Conservation (phyloP, 2,329 filamentous ascomycete species). For the Arthrobotrys musiformis region DNA sequence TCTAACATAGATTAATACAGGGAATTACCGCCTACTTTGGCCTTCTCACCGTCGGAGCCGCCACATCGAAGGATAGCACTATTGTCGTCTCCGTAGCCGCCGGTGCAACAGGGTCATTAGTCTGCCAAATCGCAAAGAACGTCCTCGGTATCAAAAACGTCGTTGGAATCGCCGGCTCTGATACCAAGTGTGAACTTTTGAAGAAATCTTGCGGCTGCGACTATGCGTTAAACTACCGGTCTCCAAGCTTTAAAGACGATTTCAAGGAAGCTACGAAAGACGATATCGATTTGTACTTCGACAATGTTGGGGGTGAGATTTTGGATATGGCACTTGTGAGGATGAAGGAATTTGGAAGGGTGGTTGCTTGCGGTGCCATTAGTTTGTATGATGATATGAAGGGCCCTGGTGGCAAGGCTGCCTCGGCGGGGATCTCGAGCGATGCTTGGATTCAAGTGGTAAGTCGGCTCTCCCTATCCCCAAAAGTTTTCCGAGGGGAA, state of each 20-base stretch:
- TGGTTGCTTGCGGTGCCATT: constrained; percentile 65
- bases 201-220: constrained; percentile 67
- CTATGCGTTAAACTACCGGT: constrained; percentile 69
- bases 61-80: constrained; percentile 61
- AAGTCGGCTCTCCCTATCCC: neutral
- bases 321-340: constrained; percentile 65
- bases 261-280: constrained; percentile 65
- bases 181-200: constrained; percentile 68
- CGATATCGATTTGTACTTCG: constrained; percentile 68
- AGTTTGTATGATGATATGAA: constrained; percentile 63
- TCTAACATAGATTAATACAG: neutral
- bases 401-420: neutral
- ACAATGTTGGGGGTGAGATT: constrained; percentile 67
- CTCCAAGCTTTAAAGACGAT: constrained; percentile 65
- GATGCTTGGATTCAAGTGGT: constrained; percentile 49
- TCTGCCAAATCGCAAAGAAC: constrained; percentile 68
- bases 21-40: constrained; percentile 68
- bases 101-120: constrained; percentile 66
- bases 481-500: neutral
- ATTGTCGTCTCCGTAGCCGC: constrained; percentile 66
- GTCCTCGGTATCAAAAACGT: constrained; percentile 66
- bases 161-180: constrained; percentile 68
- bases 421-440: constrained; percentile 21
- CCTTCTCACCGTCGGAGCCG: constrained; percentile 62
- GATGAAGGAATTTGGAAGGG: constrained; percentile 63